Evolutionary conservation across 805 yeast species (phyloP), one percentile per base, ranked within the genome.

Genomic region (Ogataea naganishii): DNA sequence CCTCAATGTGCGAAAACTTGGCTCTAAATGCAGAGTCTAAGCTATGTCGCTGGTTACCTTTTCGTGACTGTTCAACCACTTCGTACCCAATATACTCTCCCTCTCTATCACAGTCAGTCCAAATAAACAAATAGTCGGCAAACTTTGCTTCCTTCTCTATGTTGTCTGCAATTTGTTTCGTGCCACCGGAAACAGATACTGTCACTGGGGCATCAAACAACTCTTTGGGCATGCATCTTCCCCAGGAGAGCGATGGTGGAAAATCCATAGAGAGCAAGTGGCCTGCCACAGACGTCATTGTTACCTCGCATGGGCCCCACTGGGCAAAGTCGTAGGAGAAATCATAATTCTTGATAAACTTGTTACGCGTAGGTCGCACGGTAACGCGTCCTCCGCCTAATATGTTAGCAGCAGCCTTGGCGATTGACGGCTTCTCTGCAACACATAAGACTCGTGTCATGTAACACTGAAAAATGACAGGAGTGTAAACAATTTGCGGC

Each of bases 101-200:
- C 51, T 88, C 97, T 21, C 96, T 64, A 64, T 88, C 97, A 56
- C 98, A 92, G 66, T 92, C 99, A 1, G 98, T 92, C 97, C 98
- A 92, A 6, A 92, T 84, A 82, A 85, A 83, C 32, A 92, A 56
- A 23, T 60, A 59, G 30, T 74, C 70, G 5, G 83, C 71, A 13
- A 46, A 46, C 23, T 76, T 51, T 4, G 86, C 81, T 47, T 85
- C 85, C 4, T 53, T 53, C 18, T 67, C 52, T 28, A 92, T 84
- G 47, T 89, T 92, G 8, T 61, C 55, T 3, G 78, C 78, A 14
- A 85, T 46, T 15, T 43, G 36, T 16, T 33, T 43, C 34, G 64
- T 65, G 27, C 64, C 66, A 24, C 59, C 52, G 9, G 64, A 60
- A 19, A 53, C 32, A 13, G 27, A 24, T 47, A 9, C 39, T 43